Evolutionary conservation across 768 basidiomycete genomes (phyloP).

Genomic region (Phylloporus sp.): DNA sequence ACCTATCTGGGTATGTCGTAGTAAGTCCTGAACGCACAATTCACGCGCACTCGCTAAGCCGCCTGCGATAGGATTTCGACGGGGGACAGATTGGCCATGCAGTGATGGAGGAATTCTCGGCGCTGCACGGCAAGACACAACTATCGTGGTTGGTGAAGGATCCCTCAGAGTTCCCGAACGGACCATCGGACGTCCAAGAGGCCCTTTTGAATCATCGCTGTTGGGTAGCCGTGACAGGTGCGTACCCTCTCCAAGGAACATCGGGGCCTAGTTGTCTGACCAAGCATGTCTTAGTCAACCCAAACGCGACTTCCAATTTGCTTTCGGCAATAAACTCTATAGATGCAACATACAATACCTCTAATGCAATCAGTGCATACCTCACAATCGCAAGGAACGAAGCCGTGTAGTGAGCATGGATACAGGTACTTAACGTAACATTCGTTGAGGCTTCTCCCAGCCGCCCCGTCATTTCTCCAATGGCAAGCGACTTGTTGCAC

Average conservation of each 20-base stretch:
- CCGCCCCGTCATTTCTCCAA: conserved; percentile 13
- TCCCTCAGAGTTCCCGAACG: conserved; percentile 43
- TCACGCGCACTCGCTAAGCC: neutral
- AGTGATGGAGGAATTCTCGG: conserved; percentile 39
- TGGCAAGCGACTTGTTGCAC: conserved; percentile 1
- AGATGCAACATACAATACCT: conserved; percentile 45
- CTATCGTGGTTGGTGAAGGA: conserved; percentile 46
- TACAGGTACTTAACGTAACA: neutral
- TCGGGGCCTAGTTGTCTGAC: neutral
- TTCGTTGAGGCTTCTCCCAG: conserved; percentile 13
- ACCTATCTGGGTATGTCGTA: conserved; percentile 54
- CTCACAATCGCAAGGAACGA: conserved; percentile 52
- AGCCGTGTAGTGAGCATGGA: conserved; percentile 48
- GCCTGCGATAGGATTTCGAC: conserved; percentile 51
- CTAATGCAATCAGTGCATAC: conserved; percentile 47
- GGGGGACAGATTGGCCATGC: conserved; percentile 47
- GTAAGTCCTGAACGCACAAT: conserved; percentile 33
- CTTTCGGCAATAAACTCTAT: conserved; percentile 35
- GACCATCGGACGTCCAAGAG: conserved; percentile 38
- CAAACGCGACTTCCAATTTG: conserved; percentile 37
- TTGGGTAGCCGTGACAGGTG: conserved; percentile 56
- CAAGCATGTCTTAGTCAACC: conserved; percentile 35
- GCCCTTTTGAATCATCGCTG: conserved; percentile 47
- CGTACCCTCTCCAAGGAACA: conserved; percentile 15
- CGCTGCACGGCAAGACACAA: conserved; percentile 26